Percentiles rank a stretch among this genome's conserved stretches.
These are phyloP conservation scores for Groenewaldozyma sp. DNA, from an alignment of 1,139 yeast genomes.

Conservation along the genomic window DNA sequence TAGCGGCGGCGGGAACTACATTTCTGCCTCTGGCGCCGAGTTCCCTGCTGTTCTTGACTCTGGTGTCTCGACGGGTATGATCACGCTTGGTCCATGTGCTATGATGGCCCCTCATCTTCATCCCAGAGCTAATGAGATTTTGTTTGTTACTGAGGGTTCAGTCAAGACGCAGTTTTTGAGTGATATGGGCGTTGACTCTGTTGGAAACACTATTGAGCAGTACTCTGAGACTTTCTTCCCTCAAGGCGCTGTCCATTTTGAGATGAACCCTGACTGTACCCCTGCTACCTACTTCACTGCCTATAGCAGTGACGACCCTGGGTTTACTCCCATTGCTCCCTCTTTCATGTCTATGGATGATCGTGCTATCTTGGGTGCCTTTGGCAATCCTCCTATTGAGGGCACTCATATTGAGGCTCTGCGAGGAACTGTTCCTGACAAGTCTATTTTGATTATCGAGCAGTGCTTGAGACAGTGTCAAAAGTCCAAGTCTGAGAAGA, in stretches of 20 bases:
- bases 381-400: constrained; percentile 12
- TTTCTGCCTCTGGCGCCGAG: constrained; percentile 15
- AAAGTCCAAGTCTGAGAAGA: constrained; percentile 1
- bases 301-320: constrained; percentile 19
- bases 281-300: constrained; percentile 13
- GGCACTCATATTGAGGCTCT: constrained; percentile 10
- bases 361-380: constrained; percentile 10
- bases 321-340: constrained; percentile 14
- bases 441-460: constrained; percentile 9
- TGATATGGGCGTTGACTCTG: constrained; percentile 13
- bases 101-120: constrained; percentile 18
- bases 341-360: constrained; percentile 12
- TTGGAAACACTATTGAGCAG: constrained; percentile 12
- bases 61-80: constrained; percentile 15
- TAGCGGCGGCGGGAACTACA: constrained; percentile 15
- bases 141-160: constrained; percentile 17
- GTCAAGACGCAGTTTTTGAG: constrained; percentile 16
- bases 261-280: constrained; percentile 17
- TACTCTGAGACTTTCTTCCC: constrained; percentile 16
- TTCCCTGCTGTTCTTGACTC: constrained; percentile 19
- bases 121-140: constrained; percentile 18
- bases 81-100: constrained; percentile 18
- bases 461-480: constrained; percentile 11
- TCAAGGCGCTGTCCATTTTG: constrained; percentile 17
- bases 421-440: constrained; percentile 11